Evolutionary conservation across 2,329 filamentous ascomycete genomes (phyloP).

Genomic region (Leptographium flavum): DNA sequence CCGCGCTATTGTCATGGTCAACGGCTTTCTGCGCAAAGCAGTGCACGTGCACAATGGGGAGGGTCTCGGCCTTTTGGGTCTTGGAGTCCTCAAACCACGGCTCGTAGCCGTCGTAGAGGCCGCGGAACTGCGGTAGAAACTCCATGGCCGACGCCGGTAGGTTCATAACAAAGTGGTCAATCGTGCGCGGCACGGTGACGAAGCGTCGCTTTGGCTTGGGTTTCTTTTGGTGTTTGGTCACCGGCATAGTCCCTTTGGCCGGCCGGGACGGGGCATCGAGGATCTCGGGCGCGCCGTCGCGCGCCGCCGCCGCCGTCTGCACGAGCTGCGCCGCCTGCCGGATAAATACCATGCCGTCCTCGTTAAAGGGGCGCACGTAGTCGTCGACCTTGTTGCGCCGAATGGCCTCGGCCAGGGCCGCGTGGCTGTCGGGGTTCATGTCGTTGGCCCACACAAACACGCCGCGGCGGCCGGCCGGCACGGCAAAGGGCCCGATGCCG

Average conservation of each 20-base stretch:
- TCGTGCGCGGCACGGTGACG: slow-evolving; percentile 51
- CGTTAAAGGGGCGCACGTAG: slow-evolving; percentile 67
- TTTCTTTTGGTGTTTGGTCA: slow-evolving; percentile 7
- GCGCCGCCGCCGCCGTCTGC: slow-evolving; percentile 31
- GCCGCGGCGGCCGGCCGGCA: slow-evolving; percentile 77
- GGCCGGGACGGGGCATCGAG: slow-evolving; percentile 2
- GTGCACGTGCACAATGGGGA: slow-evolving; percentile 86
- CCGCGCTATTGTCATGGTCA: slow-evolving; percentile 42
- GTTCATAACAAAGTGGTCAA: slow-evolving; percentile 97
- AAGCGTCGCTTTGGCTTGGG: not conserved
- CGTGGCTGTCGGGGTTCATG: slow-evolving; percentile 80
- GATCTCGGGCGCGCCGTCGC: slow-evolving; percentile 24
- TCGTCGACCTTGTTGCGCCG: slow-evolving; percentile 62
- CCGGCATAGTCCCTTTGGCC: not conserved
- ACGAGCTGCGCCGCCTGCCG: slow-evolving; percentile 49
- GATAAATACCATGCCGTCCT: slow-evolving; percentile 74
- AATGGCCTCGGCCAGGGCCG: slow-evolving; percentile 55
- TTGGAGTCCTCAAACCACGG: slow-evolving; percentile 44
- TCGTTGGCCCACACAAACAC: slow-evolving; percentile 97
- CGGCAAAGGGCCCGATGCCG: slow-evolving; percentile 86
- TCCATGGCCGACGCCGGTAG: slow-evolving; percentile 79
- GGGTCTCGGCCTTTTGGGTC: slow-evolving; percentile 16
- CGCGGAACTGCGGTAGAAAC: slow-evolving; percentile 64
- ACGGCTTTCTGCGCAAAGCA: slow-evolving; percentile 82
- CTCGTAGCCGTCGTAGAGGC: slow-evolving; percentile 63